Evolutionary conservation across 73 alveolate species (phyloP).

Genomic region (Paraurostyla sp.): DNA sequence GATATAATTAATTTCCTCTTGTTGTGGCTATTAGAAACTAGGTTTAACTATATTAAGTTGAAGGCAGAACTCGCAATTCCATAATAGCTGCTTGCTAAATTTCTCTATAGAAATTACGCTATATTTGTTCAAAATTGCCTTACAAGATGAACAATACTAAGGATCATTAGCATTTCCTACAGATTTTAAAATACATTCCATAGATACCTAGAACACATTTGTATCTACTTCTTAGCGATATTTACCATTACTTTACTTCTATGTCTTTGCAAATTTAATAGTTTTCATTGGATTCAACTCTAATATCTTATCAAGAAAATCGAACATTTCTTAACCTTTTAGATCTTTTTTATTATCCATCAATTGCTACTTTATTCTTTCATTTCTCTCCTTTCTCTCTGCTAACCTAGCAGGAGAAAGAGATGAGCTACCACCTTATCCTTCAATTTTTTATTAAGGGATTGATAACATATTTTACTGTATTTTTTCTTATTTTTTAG

Average conservation of each 20-base stretch:
- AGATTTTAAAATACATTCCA: conserved; percentile 40
- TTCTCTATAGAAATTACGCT: conserved; percentile 55
- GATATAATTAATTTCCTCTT: conserved; percentile 8
- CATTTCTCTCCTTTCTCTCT: not conserved
- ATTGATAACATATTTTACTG: not conserved
- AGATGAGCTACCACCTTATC: not conserved
- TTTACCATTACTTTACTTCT: conserved; percentile 15
- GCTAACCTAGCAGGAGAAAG: not conserved
- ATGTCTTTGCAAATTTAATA: too few relatives aligned
- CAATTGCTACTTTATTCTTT: not conserved
- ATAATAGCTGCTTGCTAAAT: not conserved
- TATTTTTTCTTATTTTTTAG: not conserved
- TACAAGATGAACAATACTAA: conserved; percentile 78
- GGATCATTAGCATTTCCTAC: conserved; percentile 78
- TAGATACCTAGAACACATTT: conserved; percentile 71
- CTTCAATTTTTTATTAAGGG: not conserved
- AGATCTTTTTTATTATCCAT: not conserved
- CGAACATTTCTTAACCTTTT: not conserved
- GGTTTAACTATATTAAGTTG: conserved; percentile 56
- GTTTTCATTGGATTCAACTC: not conserved
- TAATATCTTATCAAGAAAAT: not conserved
- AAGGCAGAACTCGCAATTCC: conserved; percentile 85
- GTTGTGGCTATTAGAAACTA: conserved; percentile 63
- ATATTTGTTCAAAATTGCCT: conserved; percentile 80
- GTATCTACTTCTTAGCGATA: conserved; percentile 73